Base-by-base conservation (phyloP, 805 yeast genomes). In the Saccharomycopsis amapae region DNA sequence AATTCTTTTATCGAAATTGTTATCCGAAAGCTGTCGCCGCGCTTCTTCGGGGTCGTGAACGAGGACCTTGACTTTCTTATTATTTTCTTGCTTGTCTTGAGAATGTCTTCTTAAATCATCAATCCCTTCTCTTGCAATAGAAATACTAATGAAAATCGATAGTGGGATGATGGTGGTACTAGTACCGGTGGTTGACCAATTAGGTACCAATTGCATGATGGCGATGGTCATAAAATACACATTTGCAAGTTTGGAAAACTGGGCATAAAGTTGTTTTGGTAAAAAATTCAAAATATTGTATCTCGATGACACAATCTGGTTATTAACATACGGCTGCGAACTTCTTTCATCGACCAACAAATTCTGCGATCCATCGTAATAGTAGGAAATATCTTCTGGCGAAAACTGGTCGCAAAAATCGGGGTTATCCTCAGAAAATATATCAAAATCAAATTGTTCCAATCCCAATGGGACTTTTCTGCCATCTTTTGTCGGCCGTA, bases 121-220 rank as follows among this genome's bases (percentile, higher is more conserved):
- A 62, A 72, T 89, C 0, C 94, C 98, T 65, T 93, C 98, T 54
- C 97, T 75, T 6, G 82, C 75, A 64, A 90, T 88, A 0, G 97
- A 86, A 23, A 93, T 85, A 5, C 86, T 70, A 65, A 93, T 85
- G 62, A 93, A 93, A 4, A 93, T 74, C 62, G 81, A 66, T 47
- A 93, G 69, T 1, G 98, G 97, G 34, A 89, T 73, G 55, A 93
- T 90, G 1, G 98, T 93, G 3, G 97, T 93, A 59, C 79, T 87
- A 10, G 88, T 83, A 49, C 97, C 98, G 0, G 98, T 93, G 4
- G 98, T 87, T 1, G 96, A 86, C 97, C 96, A 93, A 2, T 88
- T 78, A 0, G 98, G 97, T 40, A 93, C 81, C 89, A 90, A 81
- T 61, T 93, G 98, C 69, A 93, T 68, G 51, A 93, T 83, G 2